Evolutionary conservation across 2,329 filamentous ascomycete species (phyloP).

Genomic region (Colletotrichum musicola): DNA sequence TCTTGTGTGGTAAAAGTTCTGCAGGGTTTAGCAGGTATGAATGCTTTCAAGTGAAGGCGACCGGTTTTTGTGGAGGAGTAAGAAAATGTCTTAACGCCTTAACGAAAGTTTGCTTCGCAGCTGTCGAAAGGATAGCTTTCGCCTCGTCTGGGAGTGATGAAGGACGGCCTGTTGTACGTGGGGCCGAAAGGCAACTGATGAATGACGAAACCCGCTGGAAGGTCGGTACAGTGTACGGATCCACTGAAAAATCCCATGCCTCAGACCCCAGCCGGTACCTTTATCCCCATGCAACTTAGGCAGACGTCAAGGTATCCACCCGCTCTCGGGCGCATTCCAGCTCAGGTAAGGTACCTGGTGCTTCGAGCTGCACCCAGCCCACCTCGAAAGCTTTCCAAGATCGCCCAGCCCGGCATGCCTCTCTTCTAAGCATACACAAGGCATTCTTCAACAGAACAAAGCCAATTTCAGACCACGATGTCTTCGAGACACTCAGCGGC

Average conservation of each 20-base stretch:
- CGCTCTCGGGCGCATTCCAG: constrained; percentile 8
- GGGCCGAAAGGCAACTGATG: constrained; percentile 41
- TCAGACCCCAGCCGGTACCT: constrained; percentile 27
- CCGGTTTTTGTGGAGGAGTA: background rate
- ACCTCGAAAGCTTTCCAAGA: constrained; percentile 22
- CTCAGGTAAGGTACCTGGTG: constrained; percentile 10
- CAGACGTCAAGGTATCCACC: constrained; percentile 12
- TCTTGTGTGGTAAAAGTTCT: constrained; percentile 30
- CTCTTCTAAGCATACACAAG: constrained; percentile 8
- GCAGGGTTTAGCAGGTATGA: constrained; percentile 13
- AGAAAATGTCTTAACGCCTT: background rate
- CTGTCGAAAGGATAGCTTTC: constrained; percentile 23
- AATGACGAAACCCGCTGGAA: constrained; percentile 40
- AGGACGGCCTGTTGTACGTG: constrained; percentile 28
- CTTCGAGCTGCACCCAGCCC: constrained; percentile 27
- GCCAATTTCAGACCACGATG: constrained; percentile 53
- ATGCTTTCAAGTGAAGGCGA: too few species aligned
- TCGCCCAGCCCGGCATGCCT: constrained; percentile 15
- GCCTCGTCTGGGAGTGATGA: constrained; percentile 13
- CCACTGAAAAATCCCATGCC: constrained; percentile 26
- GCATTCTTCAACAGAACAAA: background rate
- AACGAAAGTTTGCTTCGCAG: background rate
- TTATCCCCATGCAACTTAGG: constrained; percentile 25
- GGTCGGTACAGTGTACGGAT: constrained; percentile 21
- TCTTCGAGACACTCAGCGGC: constrained; percentile 73